Evolutionary conservation across 345 rosid genomes (phyloP), one percentile per base, ranked within the genome.

Genomic region (Euphorbia pulcherrima): DNA sequence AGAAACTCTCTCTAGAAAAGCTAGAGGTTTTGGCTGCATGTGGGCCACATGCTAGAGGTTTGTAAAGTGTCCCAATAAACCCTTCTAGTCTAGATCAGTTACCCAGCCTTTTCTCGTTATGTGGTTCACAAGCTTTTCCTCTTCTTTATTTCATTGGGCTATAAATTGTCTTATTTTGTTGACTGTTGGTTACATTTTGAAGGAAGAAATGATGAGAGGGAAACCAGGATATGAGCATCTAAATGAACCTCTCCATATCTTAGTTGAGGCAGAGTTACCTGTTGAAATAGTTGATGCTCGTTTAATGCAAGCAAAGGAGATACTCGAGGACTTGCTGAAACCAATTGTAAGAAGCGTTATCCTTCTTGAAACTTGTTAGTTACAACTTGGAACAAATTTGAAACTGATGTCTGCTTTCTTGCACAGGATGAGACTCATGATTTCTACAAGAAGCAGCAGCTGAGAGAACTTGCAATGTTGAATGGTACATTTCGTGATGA

Each of bases 181-280:
- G 69, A 20, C 8, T 12, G 23, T 73, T 20, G 27, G 33, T 60
- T 33, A n/a, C 7, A 74, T 23, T 70, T 78, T 27, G 60, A 64
- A 95, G 99, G 99, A 95, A 77, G 98, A 92, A 72, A 77, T 90
- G 82, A 82, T 92, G 96, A 86, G 98, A 78, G 99, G 98, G 62
- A 95, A 92, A 64, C 90, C 92, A 9, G 99, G 99, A 24, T 95
- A 88, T 68, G 98, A 95, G 74, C 99, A 95, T 73, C 82, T 95
- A 60, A 90, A 86, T 73, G 98, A 95, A 68, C 99, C 91, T 67
- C 96, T 95, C 40, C 98, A 90, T 74, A 87, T 95, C 76, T 81
- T 95, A 72, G 84, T 95, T 26, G 98, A 95, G 86, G 99, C 89
- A 37, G 99, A 92, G 64, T 78, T 95, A 66, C 99, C 97, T 0